These are phyloP conservation scores for Candida pseudoviswanathii DNA, from an alignment of 1,139 yeast genomes.

Conservation along the genomic window DNA sequence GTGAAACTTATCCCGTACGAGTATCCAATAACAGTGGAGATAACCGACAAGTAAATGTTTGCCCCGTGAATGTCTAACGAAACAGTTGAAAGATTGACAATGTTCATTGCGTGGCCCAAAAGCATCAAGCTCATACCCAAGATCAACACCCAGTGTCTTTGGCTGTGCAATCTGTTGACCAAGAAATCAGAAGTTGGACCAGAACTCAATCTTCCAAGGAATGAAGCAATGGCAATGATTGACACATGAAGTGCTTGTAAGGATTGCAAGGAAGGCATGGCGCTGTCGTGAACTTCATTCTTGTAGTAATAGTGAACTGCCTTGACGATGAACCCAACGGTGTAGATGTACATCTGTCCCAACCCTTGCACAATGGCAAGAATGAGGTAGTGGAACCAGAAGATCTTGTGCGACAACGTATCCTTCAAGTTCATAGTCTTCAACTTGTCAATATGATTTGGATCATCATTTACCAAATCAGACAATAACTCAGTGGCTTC, in stretches of 20 bases:
- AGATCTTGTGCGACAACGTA: constrained; percentile 31
- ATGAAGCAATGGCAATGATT: constrained; percentile 65
- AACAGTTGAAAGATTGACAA: constrained; percentile 29
- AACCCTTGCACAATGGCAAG: constrained; percentile 68
- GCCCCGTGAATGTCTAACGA: constrained; percentile 29
- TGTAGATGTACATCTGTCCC: constrained; percentile 78
- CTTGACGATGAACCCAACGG: constrained; percentile 70
- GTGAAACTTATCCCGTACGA: constrained; percentile 86
- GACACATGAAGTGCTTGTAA: constrained; percentile 76
- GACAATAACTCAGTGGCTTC: constrained; percentile 12
- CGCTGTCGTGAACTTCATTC: constrained; percentile 19
- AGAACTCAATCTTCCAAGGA: constrained; percentile 65
- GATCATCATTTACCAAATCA: constrained; percentile 5
- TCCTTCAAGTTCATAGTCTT: constrained; percentile 19
- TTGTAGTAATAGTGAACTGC: constrained; percentile 42
- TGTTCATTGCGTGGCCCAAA: constrained; percentile 42
- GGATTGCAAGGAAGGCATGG: constrained; percentile 28
- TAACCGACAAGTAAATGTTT: constrained; percentile 39
- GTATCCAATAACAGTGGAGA: constrained; percentile 67
- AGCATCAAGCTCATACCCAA: constrained; percentile 48
- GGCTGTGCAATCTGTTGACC: constrained; percentile 51
- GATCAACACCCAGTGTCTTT: constrained; percentile 69
- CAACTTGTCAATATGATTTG: constrained; percentile 13
- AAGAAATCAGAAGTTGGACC: constrained; percentile 70
- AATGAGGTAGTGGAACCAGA: constrained; percentile 52